Conservation (phyloP, 202 grass and related monocot species). For the Carex arenaria region DNA sequence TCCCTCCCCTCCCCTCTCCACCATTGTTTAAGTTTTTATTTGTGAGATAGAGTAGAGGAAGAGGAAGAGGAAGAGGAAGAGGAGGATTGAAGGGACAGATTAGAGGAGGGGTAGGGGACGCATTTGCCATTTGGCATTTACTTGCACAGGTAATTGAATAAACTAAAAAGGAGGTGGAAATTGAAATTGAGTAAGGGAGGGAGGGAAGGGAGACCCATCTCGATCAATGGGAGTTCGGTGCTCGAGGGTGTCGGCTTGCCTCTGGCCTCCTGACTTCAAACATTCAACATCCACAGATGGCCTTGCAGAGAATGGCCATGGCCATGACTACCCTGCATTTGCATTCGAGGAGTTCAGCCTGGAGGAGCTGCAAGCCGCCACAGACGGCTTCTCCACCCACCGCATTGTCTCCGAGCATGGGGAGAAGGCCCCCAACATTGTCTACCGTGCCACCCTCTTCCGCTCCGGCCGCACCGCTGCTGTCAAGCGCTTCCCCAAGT, state of each 20-base stretch:
- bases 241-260: slow-evolving; percentile 73
- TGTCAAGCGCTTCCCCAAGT: slow-evolving; percentile 71
- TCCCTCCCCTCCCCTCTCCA: too few species aligned
- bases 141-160: too few species aligned
- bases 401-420: slow-evolving; percentile 92
- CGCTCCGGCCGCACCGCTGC: slow-evolving; percentile 53
- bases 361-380: slow-evolving; percentile 62
- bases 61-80: too few species aligned
- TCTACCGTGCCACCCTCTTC: slow-evolving; percentile 74
- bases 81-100: too few species aligned
- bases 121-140: too few species aligned
- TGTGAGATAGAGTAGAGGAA: neutral
- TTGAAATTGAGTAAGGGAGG: too few species aligned
- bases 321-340: slow-evolving; percentile 30
- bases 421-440: slow-evolving; percentile 87
- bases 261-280: slow-evolving; percentile 37
- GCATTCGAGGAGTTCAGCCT: slow-evolving; percentile 67
- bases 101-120: too few species aligned
- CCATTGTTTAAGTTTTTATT: neutral
- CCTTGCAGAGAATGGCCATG: slow-evolving; percentile 25
- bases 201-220: neutral
- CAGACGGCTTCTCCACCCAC: slow-evolving; percentile 66
- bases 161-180: too few species aligned
- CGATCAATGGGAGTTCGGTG: slow-evolving; percentile 64
- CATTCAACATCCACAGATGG: slow-evolving; percentile 14